phyloP scores from a whole-genome alignment of 2,329 filamentous ascomycete species.

The Rhytidhysteron rufulum region DNA sequence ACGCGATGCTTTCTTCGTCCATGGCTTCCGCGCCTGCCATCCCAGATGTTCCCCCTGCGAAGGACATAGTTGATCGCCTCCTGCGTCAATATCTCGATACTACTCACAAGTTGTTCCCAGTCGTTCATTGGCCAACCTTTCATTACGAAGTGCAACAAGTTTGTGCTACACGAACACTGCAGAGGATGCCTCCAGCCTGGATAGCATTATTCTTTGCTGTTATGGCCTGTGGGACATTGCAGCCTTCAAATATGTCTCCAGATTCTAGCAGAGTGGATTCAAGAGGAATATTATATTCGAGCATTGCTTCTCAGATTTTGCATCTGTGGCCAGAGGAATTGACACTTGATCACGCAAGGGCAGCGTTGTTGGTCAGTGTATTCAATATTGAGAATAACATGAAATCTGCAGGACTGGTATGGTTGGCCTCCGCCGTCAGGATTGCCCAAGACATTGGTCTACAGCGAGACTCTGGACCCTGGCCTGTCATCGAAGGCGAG shows the following conservation, averaged over 20 bases:
- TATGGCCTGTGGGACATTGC: constrained; percentile 76
- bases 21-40: constrained; percentile 43
- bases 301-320: constrained; percentile 64
- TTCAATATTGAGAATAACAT: constrained; percentile 83
- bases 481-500: constrained; percentile 74
- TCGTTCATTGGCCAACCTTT: constrained; percentile 86
- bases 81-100: constrained; percentile 72
- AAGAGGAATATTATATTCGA: constrained; percentile 64
- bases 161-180: constrained; percentile 62
- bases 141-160: constrained; percentile 70
- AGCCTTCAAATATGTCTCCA: constrained; percentile 56
- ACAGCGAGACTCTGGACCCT: constrained; percentile 69
- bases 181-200: constrained; percentile 65
- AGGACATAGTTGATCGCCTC: constrained; percentile 66
- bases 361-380: constrained; percentile 69
- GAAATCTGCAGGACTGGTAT: constrained; percentile 80
- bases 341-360: constrained; percentile 69
- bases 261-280: constrained; percentile 51
- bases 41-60: constrained; percentile 67
- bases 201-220: constrained; percentile 77
- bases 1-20: constrained; percentile 42
- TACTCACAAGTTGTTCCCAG: constrained; percentile 75
- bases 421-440: constrained; percentile 75
- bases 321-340: constrained; percentile 81
- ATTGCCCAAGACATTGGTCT: constrained; percentile 81